Conservation (phyloP, 2,329 filamentous ascomycete species). For the Fusarium sp. region DNA sequence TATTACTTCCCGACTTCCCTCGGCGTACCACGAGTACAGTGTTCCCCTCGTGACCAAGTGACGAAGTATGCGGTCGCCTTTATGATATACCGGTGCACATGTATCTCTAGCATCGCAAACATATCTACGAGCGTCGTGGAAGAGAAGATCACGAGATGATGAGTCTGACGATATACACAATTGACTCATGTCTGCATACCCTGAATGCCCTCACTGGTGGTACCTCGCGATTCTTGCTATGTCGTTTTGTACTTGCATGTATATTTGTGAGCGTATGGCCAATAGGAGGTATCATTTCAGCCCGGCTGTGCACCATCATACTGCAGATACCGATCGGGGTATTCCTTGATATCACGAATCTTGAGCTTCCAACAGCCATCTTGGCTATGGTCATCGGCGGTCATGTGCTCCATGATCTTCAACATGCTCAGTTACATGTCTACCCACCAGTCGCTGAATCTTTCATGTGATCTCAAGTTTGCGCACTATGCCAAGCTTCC, state of each 20-base stretch:
- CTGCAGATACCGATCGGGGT: conserved; percentile 67
- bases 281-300: conserved; percentile 63
- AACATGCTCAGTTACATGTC: conserved; percentile 74
- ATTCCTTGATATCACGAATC: conserved; percentile 66
- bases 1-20: conserved; percentile 60
- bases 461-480: conserved; percentile 69
- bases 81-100: conserved; percentile 44
- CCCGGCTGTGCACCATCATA: conserved; percentile 61
- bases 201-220: conserved; percentile 65
- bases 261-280: conserved; percentile 58
- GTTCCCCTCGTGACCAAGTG: conserved; percentile 65
- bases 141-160: conserved; percentile 50
- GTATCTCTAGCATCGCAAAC: conserved; percentile 47
- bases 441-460: conserved; percentile 69
- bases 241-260: conserved; percentile 57
- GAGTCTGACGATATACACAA: conserved; percentile 51
- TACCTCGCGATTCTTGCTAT: conserved; percentile 59
- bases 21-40: conserved; percentile 62
- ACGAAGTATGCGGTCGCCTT: conserved; percentile 50
- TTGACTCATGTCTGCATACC: conserved; percentile 48
- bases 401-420: conserved; percentile 78
- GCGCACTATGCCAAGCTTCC: conserved; percentile 72
- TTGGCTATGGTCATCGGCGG: conserved; percentile 74
- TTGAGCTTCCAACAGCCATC: conserved; percentile 70
- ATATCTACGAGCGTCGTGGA: conserved; percentile 47